Evolutionary conservation across 352 stramenopile species (phyloP), one percentile per base, ranked within the genome.

Genomic region (Stramenopiles sp.): DNA sequence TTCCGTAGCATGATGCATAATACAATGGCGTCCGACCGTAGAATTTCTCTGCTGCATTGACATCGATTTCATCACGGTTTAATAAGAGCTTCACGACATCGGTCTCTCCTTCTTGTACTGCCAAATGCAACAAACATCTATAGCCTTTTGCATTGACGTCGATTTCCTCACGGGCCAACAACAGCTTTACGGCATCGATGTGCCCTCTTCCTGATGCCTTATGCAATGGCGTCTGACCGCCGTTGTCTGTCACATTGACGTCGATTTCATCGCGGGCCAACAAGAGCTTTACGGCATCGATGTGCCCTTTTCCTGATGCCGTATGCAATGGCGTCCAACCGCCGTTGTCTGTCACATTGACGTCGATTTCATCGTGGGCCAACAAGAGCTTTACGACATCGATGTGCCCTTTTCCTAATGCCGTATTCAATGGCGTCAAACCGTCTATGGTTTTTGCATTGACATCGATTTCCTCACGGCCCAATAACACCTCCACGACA

Each of bases 101-200:
- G 12, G 12, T 25, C 25, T 25, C 25, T 63, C 12, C 43, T 63
- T 25, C 43, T 63, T 18, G 12, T 63, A 63, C 43, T 63, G 43
- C 43, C 12, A 18, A 63, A 63, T 63, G 43, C 43, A 63, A 63
- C 43, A 63, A n/a, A n/a, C n/a, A n/a, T n/a, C n/a, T n/a, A n/a
- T n/a, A n/a, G n/a, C n/a, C n/a, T n/a, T n/a, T n/a, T n/a, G n/a
- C n/a, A n/a, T n/a, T n/a, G n/a, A n/a, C n/a, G n/a, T n/a, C n/a
- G n/a, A n/a, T n/a, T n/a, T n/a, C n/a, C n/a, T n/a, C 53, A 71
- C 35, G 12, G 6, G 33, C 35, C 6, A 71, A 6, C 12, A 71
- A 6, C 35, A 35, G 31, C 35, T 71, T 6, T 2, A 71, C 53
- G 2, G 53, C 53, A 2, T 71, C 2, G 2, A 71, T 6, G 12